These are phyloP conservation scores for Candida mattraensis DNA, from an alignment of 805 yeast species.

Conservation along the genomic window DNA sequence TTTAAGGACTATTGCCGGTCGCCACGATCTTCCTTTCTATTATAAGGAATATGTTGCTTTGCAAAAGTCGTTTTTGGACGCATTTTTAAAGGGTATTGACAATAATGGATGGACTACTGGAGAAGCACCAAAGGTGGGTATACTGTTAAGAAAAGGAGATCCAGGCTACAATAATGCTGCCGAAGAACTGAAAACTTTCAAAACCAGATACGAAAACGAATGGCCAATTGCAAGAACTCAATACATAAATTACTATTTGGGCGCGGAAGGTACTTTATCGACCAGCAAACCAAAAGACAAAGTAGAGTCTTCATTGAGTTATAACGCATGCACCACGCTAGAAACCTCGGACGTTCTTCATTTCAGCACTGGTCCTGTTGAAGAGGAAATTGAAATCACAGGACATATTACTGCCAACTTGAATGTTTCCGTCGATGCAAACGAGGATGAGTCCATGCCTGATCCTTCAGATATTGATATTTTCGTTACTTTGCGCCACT, in stretches of 20 bases:
- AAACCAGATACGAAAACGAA: constrained; percentile 11
- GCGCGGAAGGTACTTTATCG: constrained; percentile 2
- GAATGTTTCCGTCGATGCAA: constrained; percentile 10
- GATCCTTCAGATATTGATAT: constrained; percentile 13
- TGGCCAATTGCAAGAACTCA: constrained; percentile 10
- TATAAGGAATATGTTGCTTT: constrained; percentile 9
- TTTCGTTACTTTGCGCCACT: constrained; percentile 12
- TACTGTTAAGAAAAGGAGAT: constrained; percentile 8
- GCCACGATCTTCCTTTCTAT: constrained; percentile 13
- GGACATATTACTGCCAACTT: constrained; percentile 11
- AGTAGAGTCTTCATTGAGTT: constrained; percentile 1
- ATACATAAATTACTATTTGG: constrained; percentile 7
- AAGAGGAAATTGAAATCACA: constrained; percentile 7
- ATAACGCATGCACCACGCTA: constrained; percentile 8
- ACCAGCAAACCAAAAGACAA: background rate
- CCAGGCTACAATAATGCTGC: constrained; percentile 6
- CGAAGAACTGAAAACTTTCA: constrained; percentile 4
- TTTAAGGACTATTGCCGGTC: constrained; percentile 11
- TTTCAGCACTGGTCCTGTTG: constrained; percentile 5
- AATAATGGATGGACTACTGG: constrained; percentile 9
- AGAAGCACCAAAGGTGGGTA: constrained; percentile 10
- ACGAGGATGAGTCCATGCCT: constrained; percentile 4
- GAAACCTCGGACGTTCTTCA: constrained; percentile 6
- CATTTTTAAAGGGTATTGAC: constrained; percentile 8
- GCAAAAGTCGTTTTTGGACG: constrained; percentile 11